Conservation (phyloP, 306 rosid species). For the Canavalia ensiformis region DNA sequence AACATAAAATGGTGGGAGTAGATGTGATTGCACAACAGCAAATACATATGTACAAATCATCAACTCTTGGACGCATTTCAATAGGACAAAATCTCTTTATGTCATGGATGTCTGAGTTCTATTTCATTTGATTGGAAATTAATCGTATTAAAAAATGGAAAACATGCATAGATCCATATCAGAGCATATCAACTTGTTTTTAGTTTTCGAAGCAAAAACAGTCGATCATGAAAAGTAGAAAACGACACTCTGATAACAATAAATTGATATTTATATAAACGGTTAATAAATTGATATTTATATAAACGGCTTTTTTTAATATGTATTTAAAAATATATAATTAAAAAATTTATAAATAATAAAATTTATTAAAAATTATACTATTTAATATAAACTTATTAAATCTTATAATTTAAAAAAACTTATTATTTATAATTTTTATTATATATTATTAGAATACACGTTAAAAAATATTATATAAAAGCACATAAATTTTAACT, state of each 20-base stretch:
- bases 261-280: not conserved
- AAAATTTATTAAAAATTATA: no score
- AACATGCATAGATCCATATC: not conserved
- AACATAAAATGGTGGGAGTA: conserved; percentile 16
- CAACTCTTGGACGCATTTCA: conserved; percentile 7
- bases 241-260: not conserved
- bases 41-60: not conserved
- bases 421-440: no score
- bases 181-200: conserved; percentile 14
- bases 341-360: no score
- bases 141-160: not conserved
- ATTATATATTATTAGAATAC: no score
- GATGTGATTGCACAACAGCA: conserved; percentile 1
- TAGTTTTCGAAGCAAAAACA: conserved; percentile 13
- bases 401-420: no score
- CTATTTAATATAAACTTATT: no score
- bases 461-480: no score
- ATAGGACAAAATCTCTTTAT: not conserved
- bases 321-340: no score
- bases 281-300: no score
- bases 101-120: not conserved
- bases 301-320: no score
- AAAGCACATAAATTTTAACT: no score
- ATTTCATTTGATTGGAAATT: conserved; percentile 6
- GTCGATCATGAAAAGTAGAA: not conserved